A percentile compares a stretch with the other conserved stretches of the same genome.
Evolutionary conservation across 2,329 filamentous ascomycete species (phyloP).

Genomic region (Gaeumannomyces sp.): DNA sequence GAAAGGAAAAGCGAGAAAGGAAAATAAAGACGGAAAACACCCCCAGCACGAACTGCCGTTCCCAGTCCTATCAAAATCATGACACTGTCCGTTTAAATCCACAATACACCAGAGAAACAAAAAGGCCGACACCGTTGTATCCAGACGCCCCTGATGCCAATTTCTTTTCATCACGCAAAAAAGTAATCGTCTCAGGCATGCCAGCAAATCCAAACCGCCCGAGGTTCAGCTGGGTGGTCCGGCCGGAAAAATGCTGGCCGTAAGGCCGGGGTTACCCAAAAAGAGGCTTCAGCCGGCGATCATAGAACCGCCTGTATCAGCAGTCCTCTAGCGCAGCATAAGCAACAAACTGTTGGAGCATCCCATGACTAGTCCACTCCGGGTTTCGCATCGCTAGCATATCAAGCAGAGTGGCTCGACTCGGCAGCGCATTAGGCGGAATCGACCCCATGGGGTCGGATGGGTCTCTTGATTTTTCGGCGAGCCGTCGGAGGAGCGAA

Average conservation of each 20-base stretch:
- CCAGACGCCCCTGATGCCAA: neutral
- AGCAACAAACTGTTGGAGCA: conserved; percentile 62
- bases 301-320: neutral
- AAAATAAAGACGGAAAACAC: neutral
- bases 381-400: conserved; percentile 59
- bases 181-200: neutral
- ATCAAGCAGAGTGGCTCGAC: conserved; percentile 60
- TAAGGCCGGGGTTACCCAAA: no score
- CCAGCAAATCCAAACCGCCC: no score
- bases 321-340: conserved; percentile 47
- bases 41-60: neutral
- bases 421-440: conserved; percentile 57
- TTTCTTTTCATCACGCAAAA: neutral
- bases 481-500: conserved; percentile 59
- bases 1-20: neutral
- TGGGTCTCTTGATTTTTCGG: conserved; percentile 61
- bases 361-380: conserved; percentile 56
- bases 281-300: no score
- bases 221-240: no score
- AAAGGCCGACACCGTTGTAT: neutral
- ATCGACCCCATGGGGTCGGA: conserved; percentile 43
- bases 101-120: neutral
- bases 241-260: neutral
- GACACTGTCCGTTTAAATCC: neutral
- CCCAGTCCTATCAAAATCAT: neutral